Base-by-base conservation (phyloP, 257 asterid species). In the Plantago major region DNA sequence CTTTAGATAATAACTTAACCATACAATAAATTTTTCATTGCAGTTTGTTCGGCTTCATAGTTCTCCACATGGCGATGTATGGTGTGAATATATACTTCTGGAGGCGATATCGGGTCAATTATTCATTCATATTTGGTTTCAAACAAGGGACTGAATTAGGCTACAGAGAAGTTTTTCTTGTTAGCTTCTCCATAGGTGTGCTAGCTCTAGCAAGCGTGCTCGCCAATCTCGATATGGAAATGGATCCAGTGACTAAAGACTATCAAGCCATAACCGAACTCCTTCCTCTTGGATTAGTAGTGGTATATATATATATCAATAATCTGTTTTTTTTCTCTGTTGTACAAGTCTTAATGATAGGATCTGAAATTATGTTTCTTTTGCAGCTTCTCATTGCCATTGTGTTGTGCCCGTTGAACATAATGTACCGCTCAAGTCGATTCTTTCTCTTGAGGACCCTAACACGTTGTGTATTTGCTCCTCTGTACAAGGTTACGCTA, bases 31-130 rank as follows among this genome's bases (percentile, higher is more conserved):
- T 22, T 22, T 68, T 30, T 40, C 60, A 47, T 65, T 50, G 61
- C 82, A 84, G 88, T 60, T 76, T 84, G 74, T 84, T 78, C 49
- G 84, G 85, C 44, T 76, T 76, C 70, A 65, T 84, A 53, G 79
- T 84, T 67, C 82, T 84, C 7, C 85, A 76, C 76, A 70, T 79
- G 76, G 12, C 74, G 43, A 62, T 84, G 75, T 74, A 76, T 50
- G 86, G 81, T 65, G 83, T 62, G 59, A 78, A 73, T 59, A 47
- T 77, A 46, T 77, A 62, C 70, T 79, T 82, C 54, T 82, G 89
- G 89, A 60, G 83, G 69, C 72, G 66, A 17, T 79, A 64, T 14
- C 66, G 78, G 59, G 80, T 82, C 62, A 82, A 79, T 55, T 79
- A 76, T 44, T 33, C 81, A 1, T 79, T 76, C 72, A 79, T 82